phyloP scores from a whole-genome alignment of 2,329 filamentous ascomycete genomes.

The Daldinia eschscholtzii region DNA sequence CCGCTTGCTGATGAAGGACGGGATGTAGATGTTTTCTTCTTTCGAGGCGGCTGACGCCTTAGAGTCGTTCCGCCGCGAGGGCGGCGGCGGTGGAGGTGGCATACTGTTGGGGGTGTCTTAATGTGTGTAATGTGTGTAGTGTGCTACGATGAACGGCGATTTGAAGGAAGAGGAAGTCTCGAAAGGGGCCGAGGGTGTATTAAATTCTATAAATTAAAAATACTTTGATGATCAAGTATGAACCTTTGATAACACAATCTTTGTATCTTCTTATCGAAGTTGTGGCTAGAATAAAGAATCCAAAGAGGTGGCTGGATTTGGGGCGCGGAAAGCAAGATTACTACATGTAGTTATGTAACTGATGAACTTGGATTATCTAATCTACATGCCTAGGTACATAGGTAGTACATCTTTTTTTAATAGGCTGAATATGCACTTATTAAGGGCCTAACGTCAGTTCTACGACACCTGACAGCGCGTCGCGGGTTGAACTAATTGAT shows the following conservation, averaged over 20 bases:
- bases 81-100: constrained; percentile 54
- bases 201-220: too few relatives aligned
- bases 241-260: background rate
- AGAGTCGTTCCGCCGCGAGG: constrained; percentile 52
- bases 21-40: constrained; percentile 98
- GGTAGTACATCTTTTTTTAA: too few relatives aligned
- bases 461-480: constrained; percentile 39
- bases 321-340: background rate
- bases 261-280: constrained; percentile 7
- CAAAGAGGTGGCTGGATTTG: constrained; percentile 5
- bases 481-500: constrained; percentile 10
- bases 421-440: constrained; percentile 17
- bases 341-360: too few relatives aligned
- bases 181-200: background rate
- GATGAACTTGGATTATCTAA: background rate
- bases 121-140: background rate
- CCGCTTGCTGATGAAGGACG: constrained; percentile 96
- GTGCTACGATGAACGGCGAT: background rate
- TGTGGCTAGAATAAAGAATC: constrained; percentile 15
- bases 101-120: constrained; percentile 5
- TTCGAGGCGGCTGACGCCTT: constrained; percentile 68
- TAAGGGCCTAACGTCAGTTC: constrained; percentile 1
- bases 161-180: background rate
- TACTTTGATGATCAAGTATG: background rate
- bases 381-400: background rate